Conservation (phyloP, 2,329 filamentous ascomycete genomes). For the Microdochium trichocladiopsis region DNA sequence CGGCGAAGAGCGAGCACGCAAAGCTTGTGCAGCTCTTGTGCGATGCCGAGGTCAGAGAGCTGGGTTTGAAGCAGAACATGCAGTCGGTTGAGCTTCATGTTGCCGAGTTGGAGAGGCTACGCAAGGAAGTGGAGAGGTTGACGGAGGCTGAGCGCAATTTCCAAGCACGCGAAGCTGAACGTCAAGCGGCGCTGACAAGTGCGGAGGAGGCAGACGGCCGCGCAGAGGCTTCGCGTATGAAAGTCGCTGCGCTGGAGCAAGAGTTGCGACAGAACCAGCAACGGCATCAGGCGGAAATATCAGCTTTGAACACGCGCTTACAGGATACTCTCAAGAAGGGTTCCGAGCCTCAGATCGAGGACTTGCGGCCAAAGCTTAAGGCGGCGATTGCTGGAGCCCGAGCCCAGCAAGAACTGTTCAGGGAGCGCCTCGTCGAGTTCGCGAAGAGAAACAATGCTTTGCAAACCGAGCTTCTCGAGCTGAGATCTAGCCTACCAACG, state of each 20-base stretch:
- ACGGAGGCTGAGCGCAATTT: slow-evolving; percentile 55
- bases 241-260: slow-evolving; percentile 43
- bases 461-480: slow-evolving; percentile 41
- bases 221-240: slow-evolving; percentile 50
- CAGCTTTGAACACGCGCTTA: slow-evolving; percentile 37
- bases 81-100: slow-evolving; percentile 55
- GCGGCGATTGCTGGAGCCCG: slow-evolving; percentile 41
- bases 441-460: slow-evolving; percentile 44
- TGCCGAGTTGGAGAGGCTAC: slow-evolving; percentile 53
- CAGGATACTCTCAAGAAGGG: slow-evolving; percentile 26
- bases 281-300: slow-evolving; percentile 41
- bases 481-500: slow-evolving; percentile 27
- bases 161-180: slow-evolving; percentile 56
- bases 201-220: slow-evolving; percentile 52
- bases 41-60: slow-evolving; percentile 61
- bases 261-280: slow-evolving; percentile 35
- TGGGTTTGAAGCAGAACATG: slow-evolving; percentile 56
- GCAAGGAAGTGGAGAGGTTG: slow-evolving; percentile 50
- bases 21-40: slow-evolving; percentile 60
- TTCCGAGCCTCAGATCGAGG: slow-evolving; percentile 16
- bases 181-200: slow-evolving; percentile 48
- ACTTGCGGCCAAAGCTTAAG: slow-evolving; percentile 32
- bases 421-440: slow-evolving; percentile 42
- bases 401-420: slow-evolving; percentile 45
- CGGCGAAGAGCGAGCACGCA: slow-evolving; percentile 51